These are phyloP conservation scores for Fusarium brachygibbosum DNA, from an alignment of 2,329 filamentous ascomycete species.

Conservation along the genomic window DNA sequence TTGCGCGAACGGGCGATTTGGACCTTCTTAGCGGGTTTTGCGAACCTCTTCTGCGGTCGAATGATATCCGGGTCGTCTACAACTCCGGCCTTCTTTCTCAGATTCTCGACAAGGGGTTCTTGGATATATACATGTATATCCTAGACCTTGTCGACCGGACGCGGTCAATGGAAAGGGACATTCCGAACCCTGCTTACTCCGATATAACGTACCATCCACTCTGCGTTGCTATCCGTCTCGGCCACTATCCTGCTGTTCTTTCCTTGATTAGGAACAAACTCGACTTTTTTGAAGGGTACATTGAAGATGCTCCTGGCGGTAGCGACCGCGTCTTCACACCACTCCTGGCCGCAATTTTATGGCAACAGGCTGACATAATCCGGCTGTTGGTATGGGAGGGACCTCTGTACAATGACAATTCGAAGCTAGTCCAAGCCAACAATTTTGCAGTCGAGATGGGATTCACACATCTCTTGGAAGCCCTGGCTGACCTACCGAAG, in stretches of 20 bases:
- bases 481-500: conserved; percentile 26
- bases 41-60: conserved; percentile 49
- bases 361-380: conserved; percentile 46
- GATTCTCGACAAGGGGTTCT: conserved; percentile 44
- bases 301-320: conserved; percentile 19
- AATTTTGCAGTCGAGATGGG: conserved; percentile 40
- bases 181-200: conserved; percentile 29
- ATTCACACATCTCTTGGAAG: conserved; percentile 35
- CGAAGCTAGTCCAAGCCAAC: conserved; percentile 40
- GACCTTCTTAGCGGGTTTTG: conserved; percentile 46
- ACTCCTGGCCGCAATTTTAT: conserved; percentile 48
- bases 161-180: conserved; percentile 6
- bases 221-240: conserved; percentile 49
- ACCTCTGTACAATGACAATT: conserved; percentile 28
- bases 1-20: conserved; percentile 46
- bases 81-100: conserved; percentile 43
- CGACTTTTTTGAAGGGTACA: conserved; percentile 44
- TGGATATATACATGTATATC: conserved; percentile 49
- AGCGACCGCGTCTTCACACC: conserved; percentile 47
- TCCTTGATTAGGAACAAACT: conserved; percentile 31
- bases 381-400: conserved; percentile 40
- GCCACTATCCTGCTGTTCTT: conserved; percentile 36
- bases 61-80: conserved; percentile 46
- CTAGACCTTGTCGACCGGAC: conserved; percentile 49
- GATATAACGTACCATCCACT: conserved; percentile 51